Evolutionary conservation across 345 rosid species (phyloP).

Genomic region (Cochlearia excelsa): DNA sequence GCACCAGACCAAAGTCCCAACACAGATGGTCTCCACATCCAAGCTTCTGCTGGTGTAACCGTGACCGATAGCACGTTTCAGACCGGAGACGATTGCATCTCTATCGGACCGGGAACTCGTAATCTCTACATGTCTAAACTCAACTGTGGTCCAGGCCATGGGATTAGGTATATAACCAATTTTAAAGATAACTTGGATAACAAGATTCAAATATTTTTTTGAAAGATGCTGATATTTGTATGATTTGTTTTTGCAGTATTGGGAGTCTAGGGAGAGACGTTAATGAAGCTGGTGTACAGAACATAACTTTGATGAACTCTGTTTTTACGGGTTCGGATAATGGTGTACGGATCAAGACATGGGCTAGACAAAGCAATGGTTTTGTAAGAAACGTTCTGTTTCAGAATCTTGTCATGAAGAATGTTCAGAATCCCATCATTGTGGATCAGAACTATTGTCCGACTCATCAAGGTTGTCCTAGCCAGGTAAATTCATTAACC

Average conservation of each 20-base stretch:
- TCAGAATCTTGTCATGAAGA: conserved; percentile 36
- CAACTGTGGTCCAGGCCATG: conserved; percentile 67
- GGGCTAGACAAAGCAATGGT: conserved; percentile 54
- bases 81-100: conserved; percentile 64
- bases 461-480: conserved; percentile 38
- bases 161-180: conserved; percentile 39
- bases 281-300: conserved; percentile 37
- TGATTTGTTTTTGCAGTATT: conserved; percentile 22
- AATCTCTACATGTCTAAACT: conserved; percentile 42
- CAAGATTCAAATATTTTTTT: conserved; percentile 6
- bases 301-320: conserved; percentile 34
- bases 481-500: conserved; percentile 38
- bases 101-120: conserved; percentile 55
- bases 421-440: conserved; percentile 49
- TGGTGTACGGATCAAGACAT: conserved; percentile 43
- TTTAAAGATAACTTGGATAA: not conserved
- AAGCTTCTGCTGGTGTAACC: conserved; percentile 41
- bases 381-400: conserved; percentile 44
- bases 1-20: conserved; percentile 53
- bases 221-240: too few relatives aligned
- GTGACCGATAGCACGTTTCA: conserved; percentile 38
- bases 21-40: conserved; percentile 57
- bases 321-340: conserved; percentile 38
- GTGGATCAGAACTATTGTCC: conserved; percentile 64
- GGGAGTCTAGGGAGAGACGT: conserved; percentile 40